These are phyloP conservation scores for Asclepias syriaca DNA, from an alignment of 257 asterid genomes.

Conservation along the genomic window DNA sequence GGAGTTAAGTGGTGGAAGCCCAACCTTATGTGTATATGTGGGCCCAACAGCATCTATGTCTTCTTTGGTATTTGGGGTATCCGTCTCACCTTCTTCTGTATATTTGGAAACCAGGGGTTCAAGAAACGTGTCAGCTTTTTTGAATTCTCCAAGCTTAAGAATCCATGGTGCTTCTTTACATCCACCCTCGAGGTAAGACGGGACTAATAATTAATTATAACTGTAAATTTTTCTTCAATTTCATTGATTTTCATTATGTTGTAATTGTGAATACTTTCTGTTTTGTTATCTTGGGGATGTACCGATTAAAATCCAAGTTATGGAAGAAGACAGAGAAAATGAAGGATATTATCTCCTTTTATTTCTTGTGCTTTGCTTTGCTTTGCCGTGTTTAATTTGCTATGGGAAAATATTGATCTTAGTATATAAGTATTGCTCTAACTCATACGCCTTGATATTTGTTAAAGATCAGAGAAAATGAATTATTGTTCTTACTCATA, in stretches of 20 bases:
- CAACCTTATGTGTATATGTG: too few relatives aligned
- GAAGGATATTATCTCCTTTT: background rate
- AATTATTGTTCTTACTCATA: background rate
- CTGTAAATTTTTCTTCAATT: background rate
- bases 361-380: background rate
- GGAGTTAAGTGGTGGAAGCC: too few relatives aligned
- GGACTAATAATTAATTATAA: background rate
- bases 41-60: slow-evolving; percentile 29
- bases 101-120: slow-evolving; percentile 24
- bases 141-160: slow-evolving; percentile 20
- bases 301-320: background rate
- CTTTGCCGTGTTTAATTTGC: background rate
- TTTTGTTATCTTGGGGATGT: background rate
- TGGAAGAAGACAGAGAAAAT: background rate
- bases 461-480: background rate
- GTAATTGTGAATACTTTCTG: background rate
- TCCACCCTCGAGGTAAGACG: slow-evolving; percentile 43
- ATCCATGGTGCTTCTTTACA: slow-evolving; percentile 23
- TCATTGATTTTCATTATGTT: background rate
- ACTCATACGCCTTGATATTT: background rate
- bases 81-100: slow-evolving; percentile 28
- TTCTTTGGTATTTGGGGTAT: slow-evolving; percentile 31
- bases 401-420: background rate
- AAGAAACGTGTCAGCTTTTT: slow-evolving; percentile 27
- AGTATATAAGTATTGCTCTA: background rate